Base-by-base conservation (phyloP, 1,284 basidiomycete species). In the Rhodotorula sp. region DNA sequence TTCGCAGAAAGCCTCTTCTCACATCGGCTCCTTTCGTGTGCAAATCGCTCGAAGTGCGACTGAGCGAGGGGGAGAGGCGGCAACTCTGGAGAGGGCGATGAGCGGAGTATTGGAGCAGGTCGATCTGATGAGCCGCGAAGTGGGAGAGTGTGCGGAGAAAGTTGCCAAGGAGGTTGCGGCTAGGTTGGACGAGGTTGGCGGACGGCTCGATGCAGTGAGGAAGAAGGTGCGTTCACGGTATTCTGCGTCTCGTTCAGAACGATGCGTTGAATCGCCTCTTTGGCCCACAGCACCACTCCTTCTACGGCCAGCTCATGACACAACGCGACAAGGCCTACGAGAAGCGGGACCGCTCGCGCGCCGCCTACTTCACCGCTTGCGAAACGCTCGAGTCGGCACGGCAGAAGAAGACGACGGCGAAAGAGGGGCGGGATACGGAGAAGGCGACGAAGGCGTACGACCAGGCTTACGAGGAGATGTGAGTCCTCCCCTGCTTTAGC, bases 361-460 rank as follows among this genome's bases (percentile, higher is more conserved):
- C 55, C 2, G 34, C 62, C 2, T 75, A 75, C 63, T 75, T 71
- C 26, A 53, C 58, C 10, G 53, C 73, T 6, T 75, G 73, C 58
- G 69, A 73, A 11, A 18, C 62, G 8, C 56, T 75, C 59, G 73
- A 75, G 48, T 57, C 63, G 26, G 64, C 71, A 7, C 61, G 73
- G 30, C 64, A 63, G 28, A 71, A 71, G 58, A 69, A 69, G 31
- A 50, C 64, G 6, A 28, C 60, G 20, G 66, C 62, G 3, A 65
- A 72, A 47, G 67, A 59, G 47, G 64, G 68, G 4, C 31, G 59
- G 3, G 53, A 59, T 16, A n/a, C 31, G 24, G 73, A 74, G 13
- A 73, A 75, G 40, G 68, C 68, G 5, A 26, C 48, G 13, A 55
- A 62, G 3, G 47, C 46, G 10, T 75, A 73, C 65, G 64, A 71